A percentile compares a stretch with the other conserved stretches of the same genome.
Conservation (phyloP, 345 rosid species). For the Nephelium lappaceum region DNA sequence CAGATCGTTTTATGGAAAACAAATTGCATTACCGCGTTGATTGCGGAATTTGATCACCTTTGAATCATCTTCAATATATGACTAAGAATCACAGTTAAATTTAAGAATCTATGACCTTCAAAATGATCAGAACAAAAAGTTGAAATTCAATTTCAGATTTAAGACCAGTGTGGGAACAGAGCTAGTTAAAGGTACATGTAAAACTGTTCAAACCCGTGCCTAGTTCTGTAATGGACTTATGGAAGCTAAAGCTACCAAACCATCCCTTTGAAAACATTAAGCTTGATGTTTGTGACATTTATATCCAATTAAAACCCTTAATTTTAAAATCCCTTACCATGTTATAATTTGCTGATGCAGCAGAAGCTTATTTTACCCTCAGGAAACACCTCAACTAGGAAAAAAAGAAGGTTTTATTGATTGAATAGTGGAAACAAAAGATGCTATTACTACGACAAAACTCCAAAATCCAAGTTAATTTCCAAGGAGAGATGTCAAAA, state of each 20-base stretch:
- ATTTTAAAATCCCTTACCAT: neutral
- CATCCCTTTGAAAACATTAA: neutral
- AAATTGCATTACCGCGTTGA: too few relatives aligned
- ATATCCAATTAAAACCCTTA: neutral
- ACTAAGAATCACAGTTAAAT: too few relatives aligned
- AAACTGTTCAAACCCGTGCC: neutral
- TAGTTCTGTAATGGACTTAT: neutral
- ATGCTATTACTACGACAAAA: slow-evolving; percentile 19
- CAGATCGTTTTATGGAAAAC: neutral
- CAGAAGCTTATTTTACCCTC: neutral
- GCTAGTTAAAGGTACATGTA: too few relatives aligned
- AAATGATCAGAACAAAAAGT: neutral
- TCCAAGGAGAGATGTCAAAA: slow-evolving; percentile 64
- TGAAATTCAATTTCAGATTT: neutral
- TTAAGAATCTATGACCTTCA: too few relatives aligned
- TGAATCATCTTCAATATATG: too few relatives aligned
- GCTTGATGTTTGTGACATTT: neutral
- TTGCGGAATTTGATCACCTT: neutral
- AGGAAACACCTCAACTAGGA: neutral
- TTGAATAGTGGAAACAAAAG: neutral
- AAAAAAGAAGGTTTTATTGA: neutral
- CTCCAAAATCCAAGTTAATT: slow-evolving; percentile 41
- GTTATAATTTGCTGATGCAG: neutral
- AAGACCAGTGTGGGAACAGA: neutral
- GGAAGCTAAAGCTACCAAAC: neutral